Evolutionary conservation across 495 filamentous ascomycete genomes (phyloP).

Genomic region (Tuber umbilicatum): DNA sequence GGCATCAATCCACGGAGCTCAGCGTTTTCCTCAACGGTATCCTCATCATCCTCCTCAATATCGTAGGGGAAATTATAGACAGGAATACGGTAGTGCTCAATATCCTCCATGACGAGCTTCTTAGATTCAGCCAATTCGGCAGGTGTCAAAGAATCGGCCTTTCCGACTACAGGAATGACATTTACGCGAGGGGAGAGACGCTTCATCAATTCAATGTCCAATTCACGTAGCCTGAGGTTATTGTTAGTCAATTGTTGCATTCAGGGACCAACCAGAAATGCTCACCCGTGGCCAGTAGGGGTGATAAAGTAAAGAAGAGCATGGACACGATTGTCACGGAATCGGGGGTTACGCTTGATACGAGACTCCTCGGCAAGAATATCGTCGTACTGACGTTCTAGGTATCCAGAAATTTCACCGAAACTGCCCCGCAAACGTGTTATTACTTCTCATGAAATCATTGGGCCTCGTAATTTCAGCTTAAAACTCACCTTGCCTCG

Average conservation of each 20-base stretch:
- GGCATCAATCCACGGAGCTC: conserved; percentile 96
- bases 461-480: conserved; percentile 75
- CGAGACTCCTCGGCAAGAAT: conserved; percentile 98
- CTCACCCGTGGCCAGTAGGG: conserved; percentile 89
- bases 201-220: conserved; percentile 99
- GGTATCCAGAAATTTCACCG: conserved; percentile 90
- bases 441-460: conserved; percentile 46
- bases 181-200: conserved; percentile 96
- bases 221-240: conserved; percentile 72
- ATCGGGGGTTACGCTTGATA: conserved; percentile 99
- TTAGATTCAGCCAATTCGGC: conserved; percentile 96
- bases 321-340: conserved; percentile 97
- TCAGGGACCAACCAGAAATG: conserved; percentile 7
- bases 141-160: conserved; percentile 94
- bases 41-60: conserved; percentile 98
- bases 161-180: conserved; percentile 97
- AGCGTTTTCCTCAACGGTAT: conserved; percentile 97
- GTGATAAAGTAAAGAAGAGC: conserved; percentile 98
- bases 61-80: conserved; percentile 99
- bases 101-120: conserved; percentile 99
- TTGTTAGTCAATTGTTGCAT: conserved; percentile 30
- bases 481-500: conserved; percentile 71
- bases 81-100: conserved; percentile 98
- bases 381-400: conserved; percentile 98
- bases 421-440: conserved; percentile 57